Base-by-base conservation (phyloP, 805 yeast genomes). In the Kuraishia hungarica region DNA sequence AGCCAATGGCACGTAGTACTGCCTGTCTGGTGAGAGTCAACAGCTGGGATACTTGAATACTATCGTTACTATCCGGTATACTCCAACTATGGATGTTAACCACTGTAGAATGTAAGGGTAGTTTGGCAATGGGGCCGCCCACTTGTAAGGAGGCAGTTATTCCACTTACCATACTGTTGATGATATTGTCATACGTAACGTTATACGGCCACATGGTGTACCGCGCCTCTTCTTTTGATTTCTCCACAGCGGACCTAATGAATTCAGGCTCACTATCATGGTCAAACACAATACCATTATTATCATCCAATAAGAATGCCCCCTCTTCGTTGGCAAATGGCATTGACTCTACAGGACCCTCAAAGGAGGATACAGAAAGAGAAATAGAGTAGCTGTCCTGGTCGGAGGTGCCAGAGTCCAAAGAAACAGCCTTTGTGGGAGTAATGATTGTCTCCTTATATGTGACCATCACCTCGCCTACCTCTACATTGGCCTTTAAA, bases 401-500 rank as follows among this genome's bases (percentile, higher is more conserved):
- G 2, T 56, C 21, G 54, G 63, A 56, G 57, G 61, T 52, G 54
- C 60, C 53, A 4, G 35, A 50, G 1, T 54, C 48, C 2, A 53
- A 7, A 6, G 58, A 53, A 21, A 61, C 56, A 2, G 53, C 49
- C 13, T 55, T 55, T 6, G 70, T 63, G 1, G 64, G 60, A 2
- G 61, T 54, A 23, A 66, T 64, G 11, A 72, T 57, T 0, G 89
- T 80, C 68, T 94, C 99, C 64, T 89, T 90, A 68, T 88, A 93
- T 0, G 97, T 87, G 4, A 94, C 97, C 73, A 84, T 89, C 21
- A 94, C 89, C 53, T 85, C 84, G 51, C 97, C 91, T 47, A 90
- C 77, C 35, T 84, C 84, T 1, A 89, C 87, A 55, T 85, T 83
- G 2, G 96, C 97, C 66, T 86, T 86, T 78, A 91, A 76, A 56